A percentile compares a stretch with the other conserved stretches of the same genome.
Conservation (phyloP, 2,329 filamentous ascomycete genomes). For the Aspergillus carbonarius region DNA sequence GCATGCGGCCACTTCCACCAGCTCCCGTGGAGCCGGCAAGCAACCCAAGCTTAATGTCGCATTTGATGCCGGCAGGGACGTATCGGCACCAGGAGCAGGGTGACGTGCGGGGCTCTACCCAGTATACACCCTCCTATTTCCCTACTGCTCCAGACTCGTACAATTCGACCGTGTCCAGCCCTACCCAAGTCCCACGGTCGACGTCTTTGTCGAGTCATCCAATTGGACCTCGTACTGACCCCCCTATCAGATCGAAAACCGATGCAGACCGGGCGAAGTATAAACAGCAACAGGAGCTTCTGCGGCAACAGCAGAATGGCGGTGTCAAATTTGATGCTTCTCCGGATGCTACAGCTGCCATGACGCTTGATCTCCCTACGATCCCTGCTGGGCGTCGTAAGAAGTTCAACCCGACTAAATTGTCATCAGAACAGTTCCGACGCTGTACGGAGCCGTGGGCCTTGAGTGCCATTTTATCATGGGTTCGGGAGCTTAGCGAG, state of each 20-base stretch:
- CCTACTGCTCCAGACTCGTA: constrained; percentile 53
- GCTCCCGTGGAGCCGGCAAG: constrained; percentile 59
- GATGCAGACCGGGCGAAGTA: constrained; percentile 71
- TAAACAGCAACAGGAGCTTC: constrained; percentile 54
- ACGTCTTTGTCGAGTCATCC: constrained; percentile 81
- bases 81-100: constrained; percentile 55
- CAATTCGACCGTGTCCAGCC: constrained; percentile 45
- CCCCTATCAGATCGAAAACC: constrained; percentile 89
- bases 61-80: constrained; percentile 56
- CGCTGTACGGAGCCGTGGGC: constrained; percentile 91
- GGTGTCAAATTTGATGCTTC: constrained; percentile 50
- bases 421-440: constrained; percentile 76
- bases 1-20: constrained; percentile 65
- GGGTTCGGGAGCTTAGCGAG: constrained; percentile 86
- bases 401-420: constrained; percentile 81
- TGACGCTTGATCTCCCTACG: constrained; percentile 78
- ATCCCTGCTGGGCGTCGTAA: constrained; percentile 75
- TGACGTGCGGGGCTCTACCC: constrained; percentile 35
- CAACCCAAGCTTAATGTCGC: constrained; percentile 44
- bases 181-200: constrained; percentile 63
- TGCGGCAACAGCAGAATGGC: constrained; percentile 51
- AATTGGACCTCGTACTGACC: constrained; percentile 72
- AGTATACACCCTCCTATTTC: constrained; percentile 39
- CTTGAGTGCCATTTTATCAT: constrained; percentile 78
- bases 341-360: constrained; percentile 44